Base-by-base conservation (phyloP, 371 early-diverging fungal genomes). In the Lichtheimia ornata region DNA sequence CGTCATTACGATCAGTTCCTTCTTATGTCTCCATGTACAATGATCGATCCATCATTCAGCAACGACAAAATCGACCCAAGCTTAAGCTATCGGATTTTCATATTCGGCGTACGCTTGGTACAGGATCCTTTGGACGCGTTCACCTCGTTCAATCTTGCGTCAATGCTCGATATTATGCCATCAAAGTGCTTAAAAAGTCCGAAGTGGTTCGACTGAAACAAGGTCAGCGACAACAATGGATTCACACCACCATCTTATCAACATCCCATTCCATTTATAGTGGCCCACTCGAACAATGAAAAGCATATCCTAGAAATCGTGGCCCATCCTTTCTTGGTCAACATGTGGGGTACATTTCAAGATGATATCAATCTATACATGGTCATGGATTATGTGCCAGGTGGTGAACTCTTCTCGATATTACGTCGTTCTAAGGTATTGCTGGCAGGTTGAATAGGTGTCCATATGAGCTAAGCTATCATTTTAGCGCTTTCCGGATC, bases 71-170 rank as follows among this genome's bases (percentile, higher is more conserved):
- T 63, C 68, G 72, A 45, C 82, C 84, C 52, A 84, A 87, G 56
- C 79, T 90, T 42, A 81, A 81, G 63, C 71, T 92, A 41, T 74
- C 76, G 25, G 89, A 91, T 59, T 91, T 90, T 62, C 82, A 83
- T 59, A 73, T 91, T 58, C 76, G 85, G 54, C 84, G 91, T 30
- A 93, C 92, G 13, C 63, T 99, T 20, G 99, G 99, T 13, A 97
- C 97, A 0, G 99, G 99, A 12, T 96, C 98, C 9, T 99, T 99
- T 84, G 99, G 99, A 20, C 91, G 98, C 20, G 99, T 99, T 45
- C 96, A 95, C 75, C 83, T 99, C 22, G 95, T 91, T 17, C 88
- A 85, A 53, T 85, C 86, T 52, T 86, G 88, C 59, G 76, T 78
- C 62, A 92, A 89, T 55, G 84, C 81, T 22, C 84, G 89, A 41